These are phyloP conservation scores for Corrigiola litoralis DNA, from an alignment of 179 eudicot genomes.

Conservation along the genomic window DNA sequence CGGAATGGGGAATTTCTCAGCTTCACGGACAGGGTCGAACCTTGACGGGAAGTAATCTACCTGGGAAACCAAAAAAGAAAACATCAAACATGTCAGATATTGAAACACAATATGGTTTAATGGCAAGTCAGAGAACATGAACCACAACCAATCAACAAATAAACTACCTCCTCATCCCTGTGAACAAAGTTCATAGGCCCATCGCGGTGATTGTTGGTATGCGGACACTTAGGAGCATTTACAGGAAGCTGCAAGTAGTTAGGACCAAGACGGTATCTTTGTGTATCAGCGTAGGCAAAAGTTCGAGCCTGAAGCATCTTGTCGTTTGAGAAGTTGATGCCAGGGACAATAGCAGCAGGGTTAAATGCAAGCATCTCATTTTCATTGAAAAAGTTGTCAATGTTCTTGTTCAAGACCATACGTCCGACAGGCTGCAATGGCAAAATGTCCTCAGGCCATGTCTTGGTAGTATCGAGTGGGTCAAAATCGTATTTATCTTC, in stretches of 20 bases:
- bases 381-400: constrained; percentile 43
- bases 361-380: constrained; percentile 45
- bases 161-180: constrained; percentile 43
- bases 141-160: not conserved
- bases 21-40: constrained; percentile 37
- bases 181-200: constrained; percentile 48
- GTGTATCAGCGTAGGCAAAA: constrained; percentile 44
- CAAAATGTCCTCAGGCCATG: constrained; percentile 46
- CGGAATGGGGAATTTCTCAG: constrained; percentile 38
- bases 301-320: constrained; percentile 45
- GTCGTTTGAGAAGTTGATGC: constrained; percentile 41
- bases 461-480: constrained; percentile 44
- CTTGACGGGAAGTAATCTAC: constrained; percentile 46
- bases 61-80: constrained; percentile 14
- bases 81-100: not conserved
- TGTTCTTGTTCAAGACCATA: constrained; percentile 43
- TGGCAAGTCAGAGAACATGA: not conserved
- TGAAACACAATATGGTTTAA: not conserved
- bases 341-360: constrained; percentile 44
- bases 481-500: constrained; percentile 46
- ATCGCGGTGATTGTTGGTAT: constrained; percentile 42
- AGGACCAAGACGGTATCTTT: constrained; percentile 44
- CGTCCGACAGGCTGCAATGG: constrained; percentile 46
- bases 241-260: constrained; percentile 48
- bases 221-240: constrained; percentile 52